Evolutionary conservation across 768 basidiomycete genomes (phyloP), one percentile per base, ranked within the genome.

Genomic region (Russula compacta): DNA sequence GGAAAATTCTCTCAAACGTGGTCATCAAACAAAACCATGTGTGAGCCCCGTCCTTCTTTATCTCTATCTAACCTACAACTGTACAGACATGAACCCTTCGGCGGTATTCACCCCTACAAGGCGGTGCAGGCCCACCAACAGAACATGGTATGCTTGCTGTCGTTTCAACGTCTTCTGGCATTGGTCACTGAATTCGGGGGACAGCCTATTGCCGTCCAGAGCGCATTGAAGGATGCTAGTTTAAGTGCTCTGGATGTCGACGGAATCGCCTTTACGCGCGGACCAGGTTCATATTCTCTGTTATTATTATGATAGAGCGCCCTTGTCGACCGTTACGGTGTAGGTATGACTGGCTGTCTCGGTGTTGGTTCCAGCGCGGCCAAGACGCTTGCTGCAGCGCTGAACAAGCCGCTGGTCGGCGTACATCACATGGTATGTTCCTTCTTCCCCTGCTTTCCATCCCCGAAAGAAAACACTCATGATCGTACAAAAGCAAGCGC

Each of bases 351-450:
- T 3, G 89, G 89, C 2, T 94, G 92, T 71, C 78, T 98, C 12
- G 81, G 81, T 29, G 87, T 92, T 3, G 84, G 84, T 47, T 82
- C 83, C 10, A 89, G 89, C 61, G 85, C 91, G 6, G 92, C 92
- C n/a, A 91, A 90, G 70, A 83, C 85, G 0, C 75, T 98, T 3
- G 92, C 93, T 0, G 87, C 91, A 0, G 85, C 84, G 0, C 75
- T 83, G 12, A 77, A 80, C 44, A 89, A 92, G 67, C 94, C 93
- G 0, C 61, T 95, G 4, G 81, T 95, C 3, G 93, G 93, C 3
- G 90, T 97, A 6, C 92, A 98, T 73, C 95, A 98, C 68, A 98
- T 98, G 95, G 94, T 92, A 40, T 50, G 76, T 69, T 44, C 33
- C 21, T 11, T n/a, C 8, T n/a, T 24, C 15, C 4, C 35, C 17